Evolutionary conservation across 2,329 filamentous ascomycete genomes (phyloP), one percentile per base, ranked within the genome.

Genomic region (Geosmithia flava): DNA sequence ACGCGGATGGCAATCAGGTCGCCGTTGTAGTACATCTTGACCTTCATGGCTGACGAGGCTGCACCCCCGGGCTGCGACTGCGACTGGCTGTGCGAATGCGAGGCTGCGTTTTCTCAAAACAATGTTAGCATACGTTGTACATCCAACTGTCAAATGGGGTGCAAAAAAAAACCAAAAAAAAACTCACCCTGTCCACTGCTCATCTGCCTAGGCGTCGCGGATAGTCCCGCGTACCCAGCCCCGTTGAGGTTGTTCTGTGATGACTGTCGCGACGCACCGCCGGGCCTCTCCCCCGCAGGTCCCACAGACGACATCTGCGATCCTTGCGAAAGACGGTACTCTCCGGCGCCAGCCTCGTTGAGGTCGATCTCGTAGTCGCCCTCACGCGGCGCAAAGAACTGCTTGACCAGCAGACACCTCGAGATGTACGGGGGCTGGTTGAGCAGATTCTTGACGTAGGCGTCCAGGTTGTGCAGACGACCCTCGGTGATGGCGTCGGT

Each of bases 401-500:
- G 82, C 61, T 87, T 85, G 19, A 97, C 91, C 8, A 97, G 70
- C 49, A 82, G 81, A 60, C 87, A 93, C 54, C 82, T 79, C 1
- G 87, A 81, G 53, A 98, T 96, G 61, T 96, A 88, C 0, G 78
- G 70, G 3, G 88, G 87, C 64, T 97, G 84, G 37, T 78, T 76
- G 8, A 98, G 71, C 20, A 98, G 74, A 57, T 93, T 91, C 68
- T 94, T 94, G 56, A 98, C 88, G 59, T 98, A 98, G 47, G 91
- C 87, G 59, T 98, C 90, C 40, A 98, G 71, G 61, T 95, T 96
- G 62, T 93, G 87, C 50, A 93, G 80, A 55, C 93, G 81, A 27
- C 89, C 90, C 60, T 96, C 90, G 17, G 90, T 95, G 58, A 98
- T 96, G 37, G 87, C 87, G 61, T 97, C 91, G n/a, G 91, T 98